Evolutionary conservation across 139 green algal species (phyloP), one percentile per base, ranked within the genome.

Genomic region (Coelastrella sp.): DNA sequence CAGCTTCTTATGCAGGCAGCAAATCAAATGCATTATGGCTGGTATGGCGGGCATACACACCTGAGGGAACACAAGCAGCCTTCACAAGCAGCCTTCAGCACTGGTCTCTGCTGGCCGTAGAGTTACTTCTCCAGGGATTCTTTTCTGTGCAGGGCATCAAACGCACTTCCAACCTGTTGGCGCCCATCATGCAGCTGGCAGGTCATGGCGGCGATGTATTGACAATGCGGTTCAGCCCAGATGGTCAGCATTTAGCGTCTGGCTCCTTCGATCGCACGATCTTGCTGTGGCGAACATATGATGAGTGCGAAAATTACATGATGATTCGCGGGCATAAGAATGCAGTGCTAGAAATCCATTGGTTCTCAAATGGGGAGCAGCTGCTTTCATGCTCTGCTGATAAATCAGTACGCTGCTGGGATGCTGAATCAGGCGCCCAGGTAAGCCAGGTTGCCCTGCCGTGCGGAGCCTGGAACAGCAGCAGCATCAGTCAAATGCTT

Each of bases 321-420:
- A 91, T 99, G 59, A 82, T 99, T 8, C 87, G 87, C 91, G 98
- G 98, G 20, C 98, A 99, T 93, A 97, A 97, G 59, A 99, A 99
- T 81, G 97, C 96, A 7, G 93, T 99, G 19, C 89, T 99, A 82
- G 95, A 83, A 74, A 78, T 99, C 90, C 96, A 98, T 60, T 99
- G 98, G 97, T 97, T 96, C 9, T 82, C 93, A 0, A 97, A 98
- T 83, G 97, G 97, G 8, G 94, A 98, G 87, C 91, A 94, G 14
- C 84, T 99, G 7, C 49, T 99, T 0, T 95, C 94, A 6, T 96
- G 94, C 24, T 97, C 94, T 6, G 93, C 98, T 3, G 98, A 99
- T 93, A 97, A 97, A 85, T 98, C 94, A 8, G 94, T 97, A 73
- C 93, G 96, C 5, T 93, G 86, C 15, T 99, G 97, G 97, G 96